Evolutionary conservation across 2,329 filamentous ascomycete species (phyloP).

Genomic region (Ophiostoma novo-ulmi): DNA sequence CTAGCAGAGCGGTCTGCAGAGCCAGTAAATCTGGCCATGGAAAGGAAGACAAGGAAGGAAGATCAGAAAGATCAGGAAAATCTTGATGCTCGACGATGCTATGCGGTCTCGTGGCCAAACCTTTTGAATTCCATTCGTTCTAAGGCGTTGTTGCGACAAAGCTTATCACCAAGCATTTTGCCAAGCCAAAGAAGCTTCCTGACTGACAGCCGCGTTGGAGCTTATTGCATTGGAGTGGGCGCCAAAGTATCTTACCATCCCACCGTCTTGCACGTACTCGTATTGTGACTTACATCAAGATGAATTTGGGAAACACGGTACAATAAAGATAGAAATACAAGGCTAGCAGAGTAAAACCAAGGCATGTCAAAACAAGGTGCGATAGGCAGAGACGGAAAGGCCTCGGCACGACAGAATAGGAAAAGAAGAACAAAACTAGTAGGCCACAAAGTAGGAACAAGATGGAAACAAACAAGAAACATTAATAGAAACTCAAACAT

Average conservation of each 20-base stretch:
- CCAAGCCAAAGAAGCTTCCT: conserved; percentile 4
- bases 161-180: neutral
- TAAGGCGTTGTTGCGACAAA: neutral
- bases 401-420: neutral
- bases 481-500: neutral
- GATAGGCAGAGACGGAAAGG: neutral
- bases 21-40: neutral
- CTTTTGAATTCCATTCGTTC: neutral
- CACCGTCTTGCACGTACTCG: neutral
- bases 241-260: neutral
- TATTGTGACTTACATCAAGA: neutral
- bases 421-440: neutral
- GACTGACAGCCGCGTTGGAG: neutral
- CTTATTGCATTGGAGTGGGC: neutral
- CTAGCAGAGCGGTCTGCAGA: neutral
- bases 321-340: neutral
- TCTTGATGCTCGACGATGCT: neutral
- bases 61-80: too few relatives aligned
- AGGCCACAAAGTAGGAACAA: neutral
- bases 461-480: neutral
- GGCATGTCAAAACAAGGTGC: neutral
- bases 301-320: neutral
- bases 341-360: neutral
- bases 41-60: neutral
- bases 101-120: conserved; percentile 1